Conservation (phyloP, 306 rosid genomes). For the Abrus precatorius region DNA sequence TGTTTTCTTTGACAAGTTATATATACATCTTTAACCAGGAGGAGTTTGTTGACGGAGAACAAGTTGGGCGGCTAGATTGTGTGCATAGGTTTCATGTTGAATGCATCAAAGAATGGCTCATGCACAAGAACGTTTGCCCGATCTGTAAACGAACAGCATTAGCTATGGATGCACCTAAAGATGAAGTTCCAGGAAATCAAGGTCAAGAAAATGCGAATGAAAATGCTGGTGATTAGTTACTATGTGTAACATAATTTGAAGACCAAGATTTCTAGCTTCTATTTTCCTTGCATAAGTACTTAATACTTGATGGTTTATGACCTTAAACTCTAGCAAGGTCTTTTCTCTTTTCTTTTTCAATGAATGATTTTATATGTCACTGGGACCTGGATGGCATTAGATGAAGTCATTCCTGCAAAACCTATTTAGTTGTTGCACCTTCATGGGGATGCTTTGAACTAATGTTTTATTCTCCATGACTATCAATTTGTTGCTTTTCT, state of each 20-base stretch:
- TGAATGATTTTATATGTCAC: background rate
- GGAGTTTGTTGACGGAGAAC: slow-evolving; percentile 32
- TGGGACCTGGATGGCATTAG: background rate
- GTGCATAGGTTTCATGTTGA: slow-evolving; percentile 45
- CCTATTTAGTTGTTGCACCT: background rate
- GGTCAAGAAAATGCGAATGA: no score
- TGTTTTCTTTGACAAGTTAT: background rate
- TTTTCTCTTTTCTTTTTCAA: background rate
- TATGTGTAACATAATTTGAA: background rate
- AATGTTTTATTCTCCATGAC: background rate
- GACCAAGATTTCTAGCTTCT: no score
- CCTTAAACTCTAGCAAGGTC: no score
- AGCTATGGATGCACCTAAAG: background rate
- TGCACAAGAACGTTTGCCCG: slow-evolving; percentile 52
- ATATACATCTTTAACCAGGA: background rate
- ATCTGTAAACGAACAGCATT: slow-evolving; percentile 43
- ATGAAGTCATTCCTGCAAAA: background rate
- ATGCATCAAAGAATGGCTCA: slow-evolving; percentile 54
- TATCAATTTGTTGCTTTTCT: background rate
- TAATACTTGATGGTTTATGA: background rate
- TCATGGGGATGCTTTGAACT: background rate
- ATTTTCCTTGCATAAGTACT: no score
- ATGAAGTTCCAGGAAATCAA: no score
- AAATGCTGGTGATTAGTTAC: background rate
- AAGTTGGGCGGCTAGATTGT: slow-evolving; percentile 48